Conservation (phyloP, 2,329 filamentous ascomycete genomes). For the Beauveria australis region DNA sequence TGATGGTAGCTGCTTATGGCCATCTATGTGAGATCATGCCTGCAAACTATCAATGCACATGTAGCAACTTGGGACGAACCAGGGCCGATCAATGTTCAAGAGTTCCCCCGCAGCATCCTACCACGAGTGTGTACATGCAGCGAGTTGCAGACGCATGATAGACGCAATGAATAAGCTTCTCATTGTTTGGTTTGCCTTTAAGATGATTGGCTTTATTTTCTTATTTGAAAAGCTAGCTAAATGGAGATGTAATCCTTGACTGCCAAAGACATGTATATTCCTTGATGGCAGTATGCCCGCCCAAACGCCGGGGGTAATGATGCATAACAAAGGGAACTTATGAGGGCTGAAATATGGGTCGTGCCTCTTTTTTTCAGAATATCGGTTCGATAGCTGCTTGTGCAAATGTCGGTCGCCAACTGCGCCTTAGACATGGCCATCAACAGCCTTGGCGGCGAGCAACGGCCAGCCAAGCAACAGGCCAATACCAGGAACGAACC, state of each 20-base stretch:
- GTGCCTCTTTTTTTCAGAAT: neutral
- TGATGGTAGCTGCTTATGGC: neutral
- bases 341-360: neutral
- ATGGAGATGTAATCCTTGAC: neutral
- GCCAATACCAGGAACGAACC: slow-evolving; percentile 27
- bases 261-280: neutral
- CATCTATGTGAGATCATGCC: neutral
- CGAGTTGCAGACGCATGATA: no score
- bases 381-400: neutral
- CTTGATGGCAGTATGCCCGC: neutral
- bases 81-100: neutral
- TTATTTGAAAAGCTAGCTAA: neutral
- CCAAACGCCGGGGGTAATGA: slow-evolving; percentile 1
- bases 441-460: slow-evolving; percentile 20
- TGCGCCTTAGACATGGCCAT: slow-evolving; percentile 22
- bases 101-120: neutral
- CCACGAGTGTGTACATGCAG: no score
- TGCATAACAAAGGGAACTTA: slow-evolving; percentile 1
- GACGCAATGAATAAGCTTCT: no score
- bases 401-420: no score
- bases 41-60: neutral
- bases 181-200: no score
- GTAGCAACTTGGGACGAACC: neutral
- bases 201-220: neutral
- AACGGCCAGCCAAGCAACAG: slow-evolving; percentile 29